Percentiles rank a stretch among this genome's conserved stretches.
phyloP scores from a whole-genome alignment of 441 rosid species.

The Hypseocharis bilobata region DNA sequence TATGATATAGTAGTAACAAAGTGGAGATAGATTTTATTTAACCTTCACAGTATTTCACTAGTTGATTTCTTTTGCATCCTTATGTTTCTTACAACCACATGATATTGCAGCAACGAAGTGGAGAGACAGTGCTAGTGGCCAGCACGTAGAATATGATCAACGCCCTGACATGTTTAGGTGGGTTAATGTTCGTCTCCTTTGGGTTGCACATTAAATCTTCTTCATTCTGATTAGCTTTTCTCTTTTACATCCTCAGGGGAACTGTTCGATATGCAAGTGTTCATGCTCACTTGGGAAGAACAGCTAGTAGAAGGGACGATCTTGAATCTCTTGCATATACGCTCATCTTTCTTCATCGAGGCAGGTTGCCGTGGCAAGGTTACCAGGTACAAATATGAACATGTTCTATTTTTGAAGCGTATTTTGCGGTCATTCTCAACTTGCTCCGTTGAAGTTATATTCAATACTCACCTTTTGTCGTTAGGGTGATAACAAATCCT shows the following conservation, averaged over 20 bases:
- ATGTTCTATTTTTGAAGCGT: background rate
- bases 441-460: slow-evolving; percentile 1
- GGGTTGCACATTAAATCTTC: background rate
- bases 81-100: slow-evolving; percentile 8
- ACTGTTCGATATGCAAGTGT: slow-evolving; percentile 2
- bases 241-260: slow-evolving; percentile 24
- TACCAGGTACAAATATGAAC: slow-evolving; percentile 54
- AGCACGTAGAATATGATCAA: slow-evolving; percentile 90
- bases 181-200: slow-evolving; percentile 14
- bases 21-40: background rate
- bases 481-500: slow-evolving; percentile 92
- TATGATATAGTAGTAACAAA: background rate
- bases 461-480: background rate
- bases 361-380: slow-evolving; percentile 98
- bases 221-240: slow-evolving; percentile 16
- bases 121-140: slow-evolving; percentile 69
- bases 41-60: background rate
- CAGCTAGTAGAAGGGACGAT: slow-evolving; percentile 95
- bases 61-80: slow-evolving; percentile 7
- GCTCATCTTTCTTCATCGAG: slow-evolving; percentile 75
- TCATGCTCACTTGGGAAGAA: slow-evolving; percentile 94
- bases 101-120: slow-evolving; percentile 80
- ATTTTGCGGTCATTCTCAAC: slow-evolving; percentile 4
- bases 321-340: slow-evolving; percentile 96
- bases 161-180: slow-evolving; percentile 99